Base-by-base conservation (phyloP, 192 early-diverging fungal genomes). In the Backusella mclennaniae region DNA sequence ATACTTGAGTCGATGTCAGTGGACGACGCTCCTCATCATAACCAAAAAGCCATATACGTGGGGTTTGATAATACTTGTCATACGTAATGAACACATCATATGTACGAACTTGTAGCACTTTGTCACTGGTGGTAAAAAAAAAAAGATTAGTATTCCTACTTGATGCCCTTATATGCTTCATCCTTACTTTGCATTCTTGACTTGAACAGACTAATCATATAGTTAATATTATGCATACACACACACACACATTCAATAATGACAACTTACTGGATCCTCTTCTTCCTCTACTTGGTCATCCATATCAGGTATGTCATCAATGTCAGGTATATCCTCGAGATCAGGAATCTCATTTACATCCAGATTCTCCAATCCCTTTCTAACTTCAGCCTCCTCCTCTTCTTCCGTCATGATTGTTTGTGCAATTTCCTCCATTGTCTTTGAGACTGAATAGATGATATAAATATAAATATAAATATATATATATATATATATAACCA, bases 1-100 rank as follows among this genome's bases (percentile, higher is more conserved):
- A 98, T 75, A 98, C 95, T 85, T 98, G 95, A n/a, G 86, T 77
- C 3, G 94, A 88, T 19, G 94, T 93, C 46, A 99, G 86, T 23
- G 98, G 96, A 31, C 86, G 84, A 38, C 93, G 88, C 63, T 93
- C 82, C 85, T 97, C 96, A 85, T 96, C 95, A 82, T 98, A 99
- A 14, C 98, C 98, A 89, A 95, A 97, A 71, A 99, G 88, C 92
- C 93, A 98, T 73, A 99, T 92, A 26, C 96, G 92, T 19, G 98
- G 98, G 6, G 98, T 99, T 84, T 98, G 97, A 82, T 98, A 98
- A 83, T 98, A 98, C 83, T 99, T 99, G 90, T 99, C 98, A 84
- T 99, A 99, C n/a, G 97, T 97, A 75, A 99, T 99, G 80, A 95
- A 95, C 36, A 99, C 90, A 85, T 99, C 98, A 78, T 99, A 99